A percentile compares a stretch with the other conserved stretches of the same genome.
Evolutionary conservation across 1,284 basidiomycete genomes (phyloP).

Genomic region (Ceratobasidium sp.): DNA sequence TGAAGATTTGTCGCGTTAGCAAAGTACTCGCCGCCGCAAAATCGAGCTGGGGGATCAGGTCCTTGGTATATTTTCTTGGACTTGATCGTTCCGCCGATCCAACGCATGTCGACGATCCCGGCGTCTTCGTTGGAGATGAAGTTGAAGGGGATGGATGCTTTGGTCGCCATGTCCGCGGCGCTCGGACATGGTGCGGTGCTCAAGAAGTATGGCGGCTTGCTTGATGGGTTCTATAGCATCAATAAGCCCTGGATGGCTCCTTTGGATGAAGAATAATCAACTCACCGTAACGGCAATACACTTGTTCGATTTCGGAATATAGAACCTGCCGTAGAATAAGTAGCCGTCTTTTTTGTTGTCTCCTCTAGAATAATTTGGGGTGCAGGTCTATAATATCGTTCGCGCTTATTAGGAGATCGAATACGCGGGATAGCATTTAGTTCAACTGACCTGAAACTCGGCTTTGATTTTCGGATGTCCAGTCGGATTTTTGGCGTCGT

Average conservation of each 20-base stretch:
- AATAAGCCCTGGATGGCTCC: background rate
- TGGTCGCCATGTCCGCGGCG: background rate
- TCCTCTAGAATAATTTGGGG: slow-evolving; percentile 10
- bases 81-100: slow-evolving; percentile 4
- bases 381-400: background rate
- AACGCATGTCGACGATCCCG: slow-evolving; percentile 8
- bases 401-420: background rate
- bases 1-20: no score
- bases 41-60: slow-evolving; percentile 5
- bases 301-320: background rate
- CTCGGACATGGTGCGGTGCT: background rate
- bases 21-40: background rate
- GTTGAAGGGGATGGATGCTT: slow-evolving; percentile 10
- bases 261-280: background rate
- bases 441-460: slow-evolving; percentile 3
- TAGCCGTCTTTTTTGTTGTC: background rate
- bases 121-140: background rate
- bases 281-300: slow-evolving; percentile 7
- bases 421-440: background rate
- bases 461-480: slow-evolving; percentile 10
- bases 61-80: slow-evolving; percentile 18
- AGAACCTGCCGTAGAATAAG: slow-evolving; percentile 2
- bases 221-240: background rate
- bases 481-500: background rate
- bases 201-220: background rate